Evolutionary conservation across 2,329 filamentous ascomycete genomes (phyloP).

Genomic region (Aspergillus alliaceus): DNA sequence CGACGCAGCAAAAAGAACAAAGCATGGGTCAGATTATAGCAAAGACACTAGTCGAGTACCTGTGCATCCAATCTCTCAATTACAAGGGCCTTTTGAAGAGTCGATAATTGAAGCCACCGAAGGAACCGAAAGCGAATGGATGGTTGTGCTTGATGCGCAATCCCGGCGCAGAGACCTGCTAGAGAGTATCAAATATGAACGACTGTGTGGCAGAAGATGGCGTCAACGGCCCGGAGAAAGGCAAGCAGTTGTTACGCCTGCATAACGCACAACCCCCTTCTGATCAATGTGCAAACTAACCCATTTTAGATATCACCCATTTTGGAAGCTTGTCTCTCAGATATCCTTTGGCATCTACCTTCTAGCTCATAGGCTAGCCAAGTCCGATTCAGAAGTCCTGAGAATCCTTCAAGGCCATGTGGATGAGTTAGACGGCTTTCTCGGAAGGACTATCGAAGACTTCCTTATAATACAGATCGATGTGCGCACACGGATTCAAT

Average conservation of each 20-base stretch:
- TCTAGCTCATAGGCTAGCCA: slow-evolving; percentile 79
- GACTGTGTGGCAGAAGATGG: slow-evolving; percentile 73
- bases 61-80: slow-evolving; percentile 41
- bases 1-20: slow-evolving; percentile 1
- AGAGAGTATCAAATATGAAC: slow-evolving; percentile 66
- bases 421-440: slow-evolving; percentile 87
- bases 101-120: slow-evolving; percentile 42
- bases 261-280: not conserved
- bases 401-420: slow-evolving; percentile 88
- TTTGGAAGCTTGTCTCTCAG: slow-evolving; percentile 87
- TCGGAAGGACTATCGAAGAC: slow-evolving; percentile 83
- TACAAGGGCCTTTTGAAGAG: slow-evolving; percentile 48
- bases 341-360: slow-evolving; percentile 93
- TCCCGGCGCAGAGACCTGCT: slow-evolving; percentile 65
- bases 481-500: slow-evolving; percentile 75
- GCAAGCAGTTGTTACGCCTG: slow-evolving; percentile 17
- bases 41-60: slow-evolving; percentile 24
- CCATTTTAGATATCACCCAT: slow-evolving; percentile 68
- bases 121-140: slow-evolving; percentile 23
- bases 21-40: slow-evolving; percentile 2
- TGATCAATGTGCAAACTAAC: slow-evolving; percentile 5
- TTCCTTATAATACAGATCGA: slow-evolving; percentile 76
- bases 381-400: slow-evolving; percentile 84
- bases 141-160: slow-evolving; percentile 40
- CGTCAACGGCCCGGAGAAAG: slow-evolving; percentile 68